Base-by-base conservation (phyloP, 176 grass and related monocot species). In the Oryza glaberrima region DNA sequence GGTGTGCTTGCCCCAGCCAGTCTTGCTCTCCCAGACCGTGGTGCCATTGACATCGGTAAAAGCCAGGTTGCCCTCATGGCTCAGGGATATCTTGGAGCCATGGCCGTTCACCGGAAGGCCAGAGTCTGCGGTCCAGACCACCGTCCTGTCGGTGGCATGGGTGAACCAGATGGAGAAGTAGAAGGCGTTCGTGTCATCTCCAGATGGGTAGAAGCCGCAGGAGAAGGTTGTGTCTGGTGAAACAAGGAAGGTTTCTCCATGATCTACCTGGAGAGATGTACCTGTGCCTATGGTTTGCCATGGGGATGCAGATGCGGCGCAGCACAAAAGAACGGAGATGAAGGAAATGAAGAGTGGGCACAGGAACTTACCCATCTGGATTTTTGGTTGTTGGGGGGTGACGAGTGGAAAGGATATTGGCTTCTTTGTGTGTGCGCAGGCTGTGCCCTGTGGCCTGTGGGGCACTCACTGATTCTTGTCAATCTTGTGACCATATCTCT, bases 161-260 rank as follows among this genome's bases (percentile, higher is more conserved):
- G 82, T 84, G 82, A 88, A 92, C 93, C 90, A 94, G 88, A 94
- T 86, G 67, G 93, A 94, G 65, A 94, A 94, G 87, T 83, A 72
- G 52, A 56, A 94, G 40, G 90, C 81, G n/a, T 94, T 94, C 20
- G 60, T 83, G 70, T 78, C 79, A 4, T 69, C 67, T 14, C 82
- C 82, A 49, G 88, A 69, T 48, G 83, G 64, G 75, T 78, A 90
- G 88, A 90, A 90, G 75, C 88, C 84, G 11, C 88, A 90, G 34
- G 88, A 83, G 75, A 90, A 90, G 60, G 88, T 86, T 2, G 67
- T 75, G 63, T 90, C 80, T 68, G 84, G 84, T 19, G 88, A 90
- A 36, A 58, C 41, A 5, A 90, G 88, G 60, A 86, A 63, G 84
- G 66, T 77, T 72, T 78, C 22, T 7, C 69, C 74, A 7, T 48